phyloP scores from a whole-genome alignment of 2,329 filamentous ascomycete species.

The Botrytis tulipae region DNA sequence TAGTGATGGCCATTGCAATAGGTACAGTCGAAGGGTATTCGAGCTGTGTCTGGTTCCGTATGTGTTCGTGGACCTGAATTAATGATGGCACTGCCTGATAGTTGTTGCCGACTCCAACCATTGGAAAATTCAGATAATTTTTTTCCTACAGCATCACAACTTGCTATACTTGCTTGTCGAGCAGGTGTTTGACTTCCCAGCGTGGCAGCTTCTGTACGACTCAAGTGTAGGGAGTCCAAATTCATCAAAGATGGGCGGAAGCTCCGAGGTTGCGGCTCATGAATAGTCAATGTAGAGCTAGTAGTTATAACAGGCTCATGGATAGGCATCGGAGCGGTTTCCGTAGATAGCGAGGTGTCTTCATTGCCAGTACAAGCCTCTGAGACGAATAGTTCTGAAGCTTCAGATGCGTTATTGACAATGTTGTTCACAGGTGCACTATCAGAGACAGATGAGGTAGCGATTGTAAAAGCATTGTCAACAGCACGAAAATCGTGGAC shows the following conservation, averaged over 20 bases:
- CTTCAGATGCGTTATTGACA: not conserved
- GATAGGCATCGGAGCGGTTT: not conserved
- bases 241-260: not conserved
- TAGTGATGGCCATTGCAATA: slow-evolving; percentile 17
- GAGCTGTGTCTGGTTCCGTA: not conserved
- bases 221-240: not conserved
- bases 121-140: not conserved
- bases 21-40: slow-evolving; percentile 19
- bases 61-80: not conserved
- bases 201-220: not conserved
- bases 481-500: not conserved
- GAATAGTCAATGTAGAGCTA: not conserved
- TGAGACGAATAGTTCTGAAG: not conserved
- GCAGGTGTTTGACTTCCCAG: too few species aligned
- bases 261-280: not conserved
- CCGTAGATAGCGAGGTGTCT: not conserved
- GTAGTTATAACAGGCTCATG: not conserved
- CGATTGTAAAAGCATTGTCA: not conserved
- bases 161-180: not conserved
- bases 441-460: not conserved
- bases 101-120: slow-evolving; percentile 15
- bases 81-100: not conserved
- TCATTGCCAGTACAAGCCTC: not conserved
- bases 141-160: not conserved
- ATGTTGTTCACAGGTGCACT: not conserved